Base-by-base conservation (phyloP, 306 rosid species). In the Inga leiocalycina region DNA sequence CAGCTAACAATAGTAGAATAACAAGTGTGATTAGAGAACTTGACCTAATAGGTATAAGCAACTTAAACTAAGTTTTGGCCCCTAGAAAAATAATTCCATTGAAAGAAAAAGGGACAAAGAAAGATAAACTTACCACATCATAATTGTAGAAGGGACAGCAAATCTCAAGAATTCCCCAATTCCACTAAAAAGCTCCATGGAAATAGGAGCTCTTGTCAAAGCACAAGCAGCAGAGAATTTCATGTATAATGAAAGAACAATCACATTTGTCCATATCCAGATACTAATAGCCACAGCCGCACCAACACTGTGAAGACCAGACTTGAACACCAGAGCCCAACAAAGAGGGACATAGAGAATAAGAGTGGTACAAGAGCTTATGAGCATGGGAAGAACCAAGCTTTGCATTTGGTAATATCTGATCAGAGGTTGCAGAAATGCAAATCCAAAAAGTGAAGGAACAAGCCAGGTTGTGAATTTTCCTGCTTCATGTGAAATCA, bases 61-160 rank as follows among this genome's bases (percentile, higher is more conserved):
- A 0, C 54, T 49, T 49, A 4, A 49, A 19, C 5, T 49, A 14
- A 10, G 19, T 49, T 49, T 48, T 49, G 54, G 3, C 54, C 27
- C 35, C 35, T 59, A 66, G 22, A 46, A 37, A 64, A 37, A 65
- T 22, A 24, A 17, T 11, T 15, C 35, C 16, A 22, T 56, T 72
- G 37, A 64, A 27, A n/a, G 6, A 77, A 32, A 14, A 67, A 13
- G 2, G n/a, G 9, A 32, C 24, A 65, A 15, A 22, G 17, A 35
- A 44, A 22, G 20, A n/a, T n/a, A 37, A 10, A 44, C 61, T 91
- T 35, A 94, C 98, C 98, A 94, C 75, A 81, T 56, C 98, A 94
- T 94, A 4, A 89, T 65, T 32, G 95, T 86, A 74, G 98, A 93
- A 80, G 97, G 98, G 74, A 95, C 37, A n/a, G 91, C 97, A 52